Base-by-base conservation (phyloP, 192 early-diverging fungal genomes). In the Umbelopsis isabellina region DNA sequence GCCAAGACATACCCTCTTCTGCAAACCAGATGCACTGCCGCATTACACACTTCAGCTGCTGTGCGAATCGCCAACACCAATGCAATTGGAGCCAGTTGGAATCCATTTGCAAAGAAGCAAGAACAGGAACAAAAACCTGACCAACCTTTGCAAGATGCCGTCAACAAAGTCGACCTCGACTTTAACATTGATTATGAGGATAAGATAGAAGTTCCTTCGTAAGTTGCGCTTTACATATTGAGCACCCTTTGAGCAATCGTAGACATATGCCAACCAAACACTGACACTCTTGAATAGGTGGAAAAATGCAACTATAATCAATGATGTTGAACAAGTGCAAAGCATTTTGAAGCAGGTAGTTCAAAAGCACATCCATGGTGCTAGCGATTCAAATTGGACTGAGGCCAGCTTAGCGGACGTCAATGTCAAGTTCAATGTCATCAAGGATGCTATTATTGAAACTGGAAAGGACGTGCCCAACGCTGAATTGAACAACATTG, bases 381-480 rank as follows among this genome's bases (percentile, higher is more conserved):
- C 65, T 33, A 45, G 52, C 11, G 66, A 71, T 37, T 30, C 66
- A 46, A 58, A 78, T 41, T 81, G 66, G 70, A 46, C 61, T 16
- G 53, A 65, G n/a, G 10, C 68, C 0, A 27, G 67, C 35, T 70
- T 73, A 49, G 6, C 53, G 25, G 74, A 81, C 55, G n/a, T 65
- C 20, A 67, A 66, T 64, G 51, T 72, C 35, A 82, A 82, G 61
- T 82, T 76, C 72, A 71, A 75, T 58, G 77, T 82, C 35, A 35
- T 83, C 45, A 80, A 78, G 47, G 79, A 79, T n/a, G 66, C 65
- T 55, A 76, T 76, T 8, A 41, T 69, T 15, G 48, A 72, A 61
- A 78, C 68, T 11, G 79, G 74, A 16, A 77, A 71, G 51, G 71
- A 69, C 11, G 58, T 83, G 16, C 79, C 79, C 7, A 81, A 81